A percentile compares a stretch with the other conserved stretches of the same genome.
Conservation (phyloP, 2,329 filamentous ascomycete species). For the Septoria petroselini region DNA sequence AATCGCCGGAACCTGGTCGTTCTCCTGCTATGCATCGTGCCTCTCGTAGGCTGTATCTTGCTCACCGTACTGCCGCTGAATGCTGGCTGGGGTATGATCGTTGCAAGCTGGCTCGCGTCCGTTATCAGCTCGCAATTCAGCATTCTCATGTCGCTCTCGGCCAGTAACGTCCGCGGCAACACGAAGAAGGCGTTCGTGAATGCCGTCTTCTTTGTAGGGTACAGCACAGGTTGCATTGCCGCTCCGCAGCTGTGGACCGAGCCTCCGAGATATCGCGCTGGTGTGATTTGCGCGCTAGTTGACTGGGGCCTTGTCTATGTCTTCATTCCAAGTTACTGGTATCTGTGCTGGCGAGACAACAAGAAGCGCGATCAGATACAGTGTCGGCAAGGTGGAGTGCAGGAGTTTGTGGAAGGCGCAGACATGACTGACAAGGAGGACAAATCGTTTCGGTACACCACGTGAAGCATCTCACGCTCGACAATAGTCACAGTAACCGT, state of each 20-base stretch:
- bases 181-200: conserved; percentile 51
- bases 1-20: conserved; percentile 42
- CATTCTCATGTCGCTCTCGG: conserved; percentile 45
- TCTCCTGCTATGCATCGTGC: conserved; percentile 43
- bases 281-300: conserved; percentile 47
- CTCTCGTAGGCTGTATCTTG: conserved; percentile 47
- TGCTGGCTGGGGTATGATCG: conserved; percentile 50
- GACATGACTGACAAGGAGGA: conserved; percentile 43
- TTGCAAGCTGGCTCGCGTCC: conserved; percentile 49
- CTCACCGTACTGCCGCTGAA: conserved; percentile 44
- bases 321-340: conserved; percentile 37
- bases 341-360: conserved; percentile 41
- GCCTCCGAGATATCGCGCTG: conserved; percentile 46
- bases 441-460: conserved; percentile 37
- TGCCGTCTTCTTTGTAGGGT: conserved; percentile 52
- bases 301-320: conserved; percentile 45
- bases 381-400: neutral
- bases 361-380: conserved; percentile 26
- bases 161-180: conserved; percentile 53
- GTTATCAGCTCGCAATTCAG: conserved; percentile 46
- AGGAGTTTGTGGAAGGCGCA: conserved; percentile 19
- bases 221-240: conserved; percentile 49
- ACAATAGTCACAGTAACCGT: too few relatives aligned
- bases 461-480: neutral
- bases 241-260: conserved; percentile 51